Evolutionary conservation across 306 rosid species (phyloP).

Genomic region (Rosa persica): DNA sequence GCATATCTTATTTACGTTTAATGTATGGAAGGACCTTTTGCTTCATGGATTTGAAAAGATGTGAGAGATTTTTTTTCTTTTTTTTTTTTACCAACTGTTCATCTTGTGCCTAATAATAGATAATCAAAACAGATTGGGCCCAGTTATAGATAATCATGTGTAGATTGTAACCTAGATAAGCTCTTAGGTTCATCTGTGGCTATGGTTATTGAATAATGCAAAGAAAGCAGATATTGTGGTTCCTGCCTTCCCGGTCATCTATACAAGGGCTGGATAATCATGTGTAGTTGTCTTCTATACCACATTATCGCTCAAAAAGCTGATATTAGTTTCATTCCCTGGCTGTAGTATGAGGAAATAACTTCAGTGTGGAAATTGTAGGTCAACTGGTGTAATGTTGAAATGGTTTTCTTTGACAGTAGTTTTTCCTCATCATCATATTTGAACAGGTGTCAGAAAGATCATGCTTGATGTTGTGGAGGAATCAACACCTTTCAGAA

Average conservation of each 20-base stretch:
- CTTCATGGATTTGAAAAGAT: constrained; percentile 2
- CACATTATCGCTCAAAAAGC: not conserved
- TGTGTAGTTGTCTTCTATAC: not conserved
- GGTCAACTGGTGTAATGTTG: not conserved
- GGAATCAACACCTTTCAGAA: constrained; percentile 54
- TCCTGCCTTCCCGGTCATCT: not conserved
- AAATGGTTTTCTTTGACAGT: not conserved
- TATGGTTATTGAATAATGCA: not conserved
- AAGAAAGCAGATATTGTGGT: not conserved
- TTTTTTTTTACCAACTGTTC: not conserved
- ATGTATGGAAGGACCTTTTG: too few species aligned
- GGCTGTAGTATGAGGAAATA: not conserved
- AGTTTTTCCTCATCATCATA: not conserved
- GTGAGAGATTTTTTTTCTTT: too few species aligned
- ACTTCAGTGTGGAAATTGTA: not conserved
- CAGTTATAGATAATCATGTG: not conserved
- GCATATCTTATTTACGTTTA: not conserved
- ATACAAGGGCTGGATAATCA: not conserved
- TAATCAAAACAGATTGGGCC: not conserved
- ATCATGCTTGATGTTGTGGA: constrained; percentile 57
- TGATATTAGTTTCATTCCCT: not conserved
- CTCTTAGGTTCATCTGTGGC: not conserved
- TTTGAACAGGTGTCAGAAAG: constrained; percentile 37
- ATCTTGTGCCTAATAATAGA: not conserved
- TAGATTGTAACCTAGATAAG: not conserved